phyloP scores from a whole-genome alignment of 352 stramenopile genomes.

The Peronospora belbahrii region DNA sequence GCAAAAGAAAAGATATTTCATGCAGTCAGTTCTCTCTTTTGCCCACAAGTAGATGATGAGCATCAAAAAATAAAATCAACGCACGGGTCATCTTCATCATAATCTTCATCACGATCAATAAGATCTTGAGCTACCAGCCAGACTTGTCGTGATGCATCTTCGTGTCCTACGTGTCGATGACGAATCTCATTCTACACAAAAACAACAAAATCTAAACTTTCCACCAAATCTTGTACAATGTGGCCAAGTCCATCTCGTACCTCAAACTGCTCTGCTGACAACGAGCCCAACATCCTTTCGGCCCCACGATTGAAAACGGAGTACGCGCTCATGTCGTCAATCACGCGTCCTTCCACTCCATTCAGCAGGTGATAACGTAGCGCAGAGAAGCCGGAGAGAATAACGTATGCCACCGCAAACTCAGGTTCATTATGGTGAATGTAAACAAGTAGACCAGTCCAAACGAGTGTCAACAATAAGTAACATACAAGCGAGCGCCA shows the following conservation, averaged over 20 bases:
- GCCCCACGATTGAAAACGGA: slow-evolving; percentile 72
- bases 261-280: slow-evolving; percentile 83
- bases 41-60: neutral
- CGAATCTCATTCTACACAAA: slow-evolving; percentile 65
- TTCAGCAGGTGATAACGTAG: slow-evolving; percentile 36
- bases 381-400: slow-evolving; percentile 40
- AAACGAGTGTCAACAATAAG: slow-evolving; percentile 19
- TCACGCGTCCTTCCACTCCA: slow-evolving; percentile 6
- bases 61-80: slow-evolving; percentile 5
- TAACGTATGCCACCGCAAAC: slow-evolving; percentile 57
- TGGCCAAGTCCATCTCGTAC: slow-evolving; percentile 15
- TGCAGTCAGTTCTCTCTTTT: slow-evolving; percentile 1
- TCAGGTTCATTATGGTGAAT: slow-evolving; percentile 39
- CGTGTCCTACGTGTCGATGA: slow-evolving; percentile 32
- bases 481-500: slow-evolving; percentile 19
- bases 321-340: slow-evolving; percentile 62
- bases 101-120: slow-evolving; percentile 14
- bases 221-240: neutral
- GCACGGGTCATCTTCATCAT: slow-evolving; percentile 47
- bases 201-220: neutral
- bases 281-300: slow-evolving; percentile 64
- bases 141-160: slow-evolving; percentile 13
- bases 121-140: slow-evolving; percentile 1
- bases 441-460: slow-evolving; percentile 40
- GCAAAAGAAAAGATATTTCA: slow-evolving; percentile 2